Conservation (phyloP, 2,329 filamentous ascomycete species). For the Talaromyces sp. region DNA sequence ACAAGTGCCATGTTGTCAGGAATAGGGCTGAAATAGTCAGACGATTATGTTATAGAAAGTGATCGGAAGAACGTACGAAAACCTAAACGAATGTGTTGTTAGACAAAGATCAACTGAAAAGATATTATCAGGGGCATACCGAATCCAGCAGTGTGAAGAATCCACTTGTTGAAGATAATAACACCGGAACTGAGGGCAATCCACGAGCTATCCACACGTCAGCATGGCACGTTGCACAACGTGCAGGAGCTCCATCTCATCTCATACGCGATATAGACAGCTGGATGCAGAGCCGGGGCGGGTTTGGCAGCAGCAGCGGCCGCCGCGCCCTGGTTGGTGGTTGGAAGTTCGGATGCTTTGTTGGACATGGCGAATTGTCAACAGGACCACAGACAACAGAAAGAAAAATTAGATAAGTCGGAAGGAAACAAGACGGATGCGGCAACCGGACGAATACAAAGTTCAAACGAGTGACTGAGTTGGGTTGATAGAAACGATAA, state of each 20-base stretch:
- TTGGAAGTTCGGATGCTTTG: conserved; percentile 14
- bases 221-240: conserved; percentile 3
- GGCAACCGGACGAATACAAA: not conserved
- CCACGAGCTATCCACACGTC: conserved; percentile 64
- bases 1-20: conserved; percentile 92
- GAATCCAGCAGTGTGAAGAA: conserved; percentile 81
- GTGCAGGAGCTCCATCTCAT: conserved; percentile 14
- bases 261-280: conserved; percentile 72
- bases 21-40: conserved; percentile 46
- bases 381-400: not conserved
- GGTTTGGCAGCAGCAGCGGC: conserved; percentile 11
- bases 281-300: conserved; percentile 64
- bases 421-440: not conserved
- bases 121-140: conserved; percentile 52
- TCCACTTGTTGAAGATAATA: conserved; percentile 99
- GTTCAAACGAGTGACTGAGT: conserved; percentile 11
- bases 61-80: not conserved
- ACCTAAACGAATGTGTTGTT: not conserved
- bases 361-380: conserved; percentile 7
- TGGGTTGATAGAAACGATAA: not conserved
- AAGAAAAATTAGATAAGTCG: not conserved
- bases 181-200: conserved; percentile 88
- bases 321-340: conserved; percentile 11
- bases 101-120: conserved; percentile 20
- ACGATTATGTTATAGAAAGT: not conserved